phyloP scores from a whole-genome alignment of 2,329 filamentous ascomycete species.

The Septoria petroselini region DNA sequence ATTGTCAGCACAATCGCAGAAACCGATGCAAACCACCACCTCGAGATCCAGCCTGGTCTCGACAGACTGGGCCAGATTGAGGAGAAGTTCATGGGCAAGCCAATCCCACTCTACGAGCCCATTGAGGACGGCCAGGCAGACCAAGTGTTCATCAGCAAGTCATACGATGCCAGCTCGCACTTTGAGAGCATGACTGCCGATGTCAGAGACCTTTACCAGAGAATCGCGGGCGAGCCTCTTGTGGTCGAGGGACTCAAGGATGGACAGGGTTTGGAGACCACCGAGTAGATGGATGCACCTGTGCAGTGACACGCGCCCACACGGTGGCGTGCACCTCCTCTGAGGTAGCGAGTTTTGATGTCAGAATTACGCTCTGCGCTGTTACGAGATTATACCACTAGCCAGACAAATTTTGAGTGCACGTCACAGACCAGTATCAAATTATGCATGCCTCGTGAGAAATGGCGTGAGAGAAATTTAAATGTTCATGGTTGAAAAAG shows the following conservation, averaged over 20 bases:
- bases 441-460: no score
- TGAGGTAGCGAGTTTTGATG: no score
- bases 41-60: slow-evolving; percentile 88
- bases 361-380: not conserved
- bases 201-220: slow-evolving; percentile 86
- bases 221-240: slow-evolving; percentile 78
- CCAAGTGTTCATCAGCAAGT: slow-evolving; percentile 97
- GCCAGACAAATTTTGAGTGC: not conserved
- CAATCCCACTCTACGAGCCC: slow-evolving; percentile 92
- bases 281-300: slow-evolving; percentile 1
- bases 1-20: slow-evolving; percentile 98
- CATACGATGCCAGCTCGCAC: slow-evolving; percentile 96
- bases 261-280: slow-evolving; percentile 59
- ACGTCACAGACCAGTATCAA: not conserved
- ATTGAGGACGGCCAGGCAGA: slow-evolving; percentile 76
- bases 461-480: not conserved
- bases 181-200: slow-evolving; percentile 95
- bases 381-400: slow-evolving; percentile 2
- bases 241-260: slow-evolving; percentile 84
- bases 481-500: not conserved
- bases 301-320: not conserved
- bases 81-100: slow-evolving; percentile 92
- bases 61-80: slow-evolving; percentile 90
- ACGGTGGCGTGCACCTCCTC: no score
- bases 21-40: slow-evolving; percentile 84